Conservation (phyloP, 768 basidiomycete species). For the Lactarius quietus region DNA sequence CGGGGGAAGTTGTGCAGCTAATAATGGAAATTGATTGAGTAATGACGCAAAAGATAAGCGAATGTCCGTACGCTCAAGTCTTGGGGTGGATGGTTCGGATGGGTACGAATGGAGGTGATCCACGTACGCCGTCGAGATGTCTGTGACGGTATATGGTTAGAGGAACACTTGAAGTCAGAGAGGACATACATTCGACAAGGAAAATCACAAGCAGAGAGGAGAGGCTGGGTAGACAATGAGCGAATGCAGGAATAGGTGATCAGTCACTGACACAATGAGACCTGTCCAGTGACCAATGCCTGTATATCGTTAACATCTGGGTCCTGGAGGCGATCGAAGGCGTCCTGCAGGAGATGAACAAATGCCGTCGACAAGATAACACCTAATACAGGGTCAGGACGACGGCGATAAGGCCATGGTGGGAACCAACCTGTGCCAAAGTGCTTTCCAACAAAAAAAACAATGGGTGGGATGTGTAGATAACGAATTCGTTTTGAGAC, state of each 20-base stretch:
- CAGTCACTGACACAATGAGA: slow-evolving; percentile 58
- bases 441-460: slow-evolving; percentile 86
- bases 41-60: background rate
- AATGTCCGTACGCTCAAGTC: slow-evolving; percentile 11
- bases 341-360: slow-evolving; percentile 74
- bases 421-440: slow-evolving; percentile 54
- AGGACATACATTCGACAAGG: slow-evolving; percentile 66
- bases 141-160: slow-evolving; percentile 36
- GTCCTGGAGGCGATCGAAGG: slow-evolving; percentile 57
- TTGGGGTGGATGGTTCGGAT: slow-evolving; percentile 38
- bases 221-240: slow-evolving; percentile 40
- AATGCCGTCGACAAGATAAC: slow-evolving; percentile 83
- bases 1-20: background rate
- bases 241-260: slow-evolving; percentile 19
- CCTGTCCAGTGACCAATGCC: slow-evolving; percentile 58
- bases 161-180: background rate
- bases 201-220: slow-evolving; percentile 68
- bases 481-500: slow-evolving; percentile 52
- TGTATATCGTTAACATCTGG: slow-evolving; percentile 40
- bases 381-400: slow-evolving; percentile 37
- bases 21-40: background rate
- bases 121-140: slow-evolving; percentile 71
- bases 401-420: background rate
- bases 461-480: slow-evolving; percentile 58
- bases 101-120: slow-evolving; percentile 62